Conservation (phyloP, 768 basidiomycete genomes). For the Mycena galopus region DNA sequence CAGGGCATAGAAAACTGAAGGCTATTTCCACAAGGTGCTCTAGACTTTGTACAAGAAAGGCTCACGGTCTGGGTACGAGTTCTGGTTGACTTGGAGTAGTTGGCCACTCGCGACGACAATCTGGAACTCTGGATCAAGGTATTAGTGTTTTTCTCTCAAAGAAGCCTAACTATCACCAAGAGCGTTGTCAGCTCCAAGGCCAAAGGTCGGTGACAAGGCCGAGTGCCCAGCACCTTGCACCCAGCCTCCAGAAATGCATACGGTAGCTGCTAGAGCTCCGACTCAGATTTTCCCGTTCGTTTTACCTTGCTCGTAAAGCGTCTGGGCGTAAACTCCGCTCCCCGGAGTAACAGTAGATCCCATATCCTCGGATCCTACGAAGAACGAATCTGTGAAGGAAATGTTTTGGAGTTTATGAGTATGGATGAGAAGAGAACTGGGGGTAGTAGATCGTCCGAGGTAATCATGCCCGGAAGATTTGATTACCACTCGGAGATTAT, state of each 20-base stretch:
- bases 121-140: constrained; percentile 40
- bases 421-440: constrained; percentile 54
- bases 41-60: background rate
- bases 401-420: constrained; percentile 54
- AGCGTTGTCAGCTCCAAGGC: constrained; percentile 44
- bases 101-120: constrained; percentile 48
- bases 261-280: background rate
- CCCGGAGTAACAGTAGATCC: background rate
- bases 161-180: constrained; percentile 28
- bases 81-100: constrained; percentile 41
- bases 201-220: constrained; percentile 39
- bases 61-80: constrained; percentile 43
- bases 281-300: background rate
- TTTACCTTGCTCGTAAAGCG: background rate
- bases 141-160: background rate
- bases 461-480: too few species aligned
- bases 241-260: background rate
- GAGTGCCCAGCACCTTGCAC: background rate
- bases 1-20: constrained; percentile 45
- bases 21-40: background rate
- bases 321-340: background rate
- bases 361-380: background rate
- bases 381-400: constrained; percentile 36
- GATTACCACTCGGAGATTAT: constrained; percentile 27
- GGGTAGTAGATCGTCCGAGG: too few species aligned